These are phyloP conservation scores for Tolypocladium guangdongense DNA, from an alignment of 2,329 filamentous ascomycete genomes.

Conservation along the genomic window DNA sequence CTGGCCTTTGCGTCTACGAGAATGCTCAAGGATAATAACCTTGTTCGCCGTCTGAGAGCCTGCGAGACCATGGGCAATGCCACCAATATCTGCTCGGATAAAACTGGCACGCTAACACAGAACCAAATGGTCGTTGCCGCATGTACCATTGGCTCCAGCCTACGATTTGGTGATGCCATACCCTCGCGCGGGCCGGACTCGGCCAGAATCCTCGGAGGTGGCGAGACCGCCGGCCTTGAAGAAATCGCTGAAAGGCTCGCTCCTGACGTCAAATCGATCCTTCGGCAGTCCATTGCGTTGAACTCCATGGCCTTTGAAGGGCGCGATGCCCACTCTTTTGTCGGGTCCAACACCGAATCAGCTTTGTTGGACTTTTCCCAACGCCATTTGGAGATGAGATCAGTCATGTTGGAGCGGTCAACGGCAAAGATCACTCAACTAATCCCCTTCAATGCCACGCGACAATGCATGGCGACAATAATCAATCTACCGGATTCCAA, in stretches of 20 bases:
- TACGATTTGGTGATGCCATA: neutral
- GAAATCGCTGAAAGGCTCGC: too few species aligned
- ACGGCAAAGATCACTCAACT: slow-evolving; percentile 17
- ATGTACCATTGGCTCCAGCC: slow-evolving; percentile 7
- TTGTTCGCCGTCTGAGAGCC: slow-evolving; percentile 54
- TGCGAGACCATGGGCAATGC: slow-evolving; percentile 66
- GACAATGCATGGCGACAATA: slow-evolving; percentile 44
- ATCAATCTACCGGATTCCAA: slow-evolving; percentile 24
- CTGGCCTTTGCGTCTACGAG: slow-evolving; percentile 58
- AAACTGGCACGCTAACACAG: slow-evolving; percentile 24
- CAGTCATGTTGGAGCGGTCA: too few species aligned
- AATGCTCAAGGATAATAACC: slow-evolving; percentile 60
- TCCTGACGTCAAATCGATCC: too few species aligned
- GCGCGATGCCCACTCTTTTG: too few species aligned
- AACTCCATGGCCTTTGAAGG: too few species aligned
- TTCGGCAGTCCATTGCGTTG: too few species aligned
- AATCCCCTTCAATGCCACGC: slow-evolving; percentile 39
- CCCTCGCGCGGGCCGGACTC: neutral
- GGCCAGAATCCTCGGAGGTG: slow-evolving; percentile 18
- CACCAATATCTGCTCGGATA: slow-evolving; percentile 65
- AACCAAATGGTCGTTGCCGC: slow-evolving; percentile 18
- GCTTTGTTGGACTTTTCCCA: too few species aligned
- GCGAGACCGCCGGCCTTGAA: too few species aligned
- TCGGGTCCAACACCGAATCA: too few species aligned
- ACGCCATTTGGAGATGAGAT: too few species aligned